A percentile compares a stretch with the other conserved stretches of the same genome.
Conservation (phyloP, 495 filamentous ascomycete genomes). For the Venustampulla echinocandica region DNA sequence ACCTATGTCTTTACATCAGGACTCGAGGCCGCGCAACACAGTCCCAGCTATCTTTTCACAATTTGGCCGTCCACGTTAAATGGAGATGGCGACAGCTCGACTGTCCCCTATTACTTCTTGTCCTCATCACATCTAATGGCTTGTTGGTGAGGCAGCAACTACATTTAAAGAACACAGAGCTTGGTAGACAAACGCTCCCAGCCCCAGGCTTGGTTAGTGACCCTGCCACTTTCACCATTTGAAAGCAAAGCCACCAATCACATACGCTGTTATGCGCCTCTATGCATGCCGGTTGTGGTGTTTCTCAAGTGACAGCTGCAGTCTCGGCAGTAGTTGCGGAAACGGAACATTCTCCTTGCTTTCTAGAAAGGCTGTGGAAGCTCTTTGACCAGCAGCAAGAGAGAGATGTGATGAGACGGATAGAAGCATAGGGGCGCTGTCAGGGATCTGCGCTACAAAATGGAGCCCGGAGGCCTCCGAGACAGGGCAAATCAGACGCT, state of each 20-base stretch:
- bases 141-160: too few species aligned
- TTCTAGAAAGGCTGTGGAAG: conserved; percentile 23
- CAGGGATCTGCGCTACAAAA: conserved; percentile 4
- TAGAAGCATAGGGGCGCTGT: conserved; percentile 14
- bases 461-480: conserved; percentile 5
- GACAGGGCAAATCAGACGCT: conserved; percentile 21
- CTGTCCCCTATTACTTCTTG: neutral
- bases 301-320: conserved; percentile 30
- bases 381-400: conserved; percentile 19
- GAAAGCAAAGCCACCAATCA: neutral
- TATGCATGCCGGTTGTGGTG: too few species aligned
- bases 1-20: conserved; percentile 16
- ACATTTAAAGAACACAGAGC: neutral
- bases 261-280: conserved; percentile 8
- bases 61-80: neutral
- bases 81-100: neutral
- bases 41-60: neutral
- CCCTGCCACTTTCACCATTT: too few species aligned
- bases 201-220: neutral
- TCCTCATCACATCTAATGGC: neutral
- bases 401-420: conserved; percentile 16
- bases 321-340: conserved; percentile 28
- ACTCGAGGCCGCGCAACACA: conserved; percentile 24
- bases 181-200: neutral
- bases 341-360: conserved; percentile 17